Conservation (phyloP, 331 rosid genomes). For the Ulmus americana region DNA sequence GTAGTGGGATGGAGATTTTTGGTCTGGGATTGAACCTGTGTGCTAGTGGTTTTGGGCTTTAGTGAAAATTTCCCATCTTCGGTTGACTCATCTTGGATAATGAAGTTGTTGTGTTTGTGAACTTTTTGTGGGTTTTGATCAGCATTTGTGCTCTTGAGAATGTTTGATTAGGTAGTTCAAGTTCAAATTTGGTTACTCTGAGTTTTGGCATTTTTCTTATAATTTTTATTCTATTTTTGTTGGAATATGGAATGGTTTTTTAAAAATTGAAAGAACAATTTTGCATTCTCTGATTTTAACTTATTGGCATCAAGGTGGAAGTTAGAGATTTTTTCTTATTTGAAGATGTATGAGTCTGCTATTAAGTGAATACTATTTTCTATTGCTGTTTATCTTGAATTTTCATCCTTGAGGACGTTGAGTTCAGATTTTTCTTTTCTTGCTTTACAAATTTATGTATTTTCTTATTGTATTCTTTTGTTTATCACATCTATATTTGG, state of each 20-base stretch:
- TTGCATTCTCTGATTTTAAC: neutral
- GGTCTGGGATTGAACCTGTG: neutral
- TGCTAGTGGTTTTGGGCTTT: constrained; percentile 4
- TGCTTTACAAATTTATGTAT: no score
- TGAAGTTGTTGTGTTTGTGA: neutral
- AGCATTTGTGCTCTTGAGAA: neutral
- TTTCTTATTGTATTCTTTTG: no score
- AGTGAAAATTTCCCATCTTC: constrained; percentile 18
- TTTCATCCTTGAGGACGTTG: neutral
- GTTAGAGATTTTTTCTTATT: neutral
- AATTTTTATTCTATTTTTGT: neutral
- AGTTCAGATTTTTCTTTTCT: no score
- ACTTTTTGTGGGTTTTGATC: neutral
- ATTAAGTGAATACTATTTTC: constrained; percentile 3
- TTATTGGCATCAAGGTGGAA: neutral
- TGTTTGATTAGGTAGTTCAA: neutral
- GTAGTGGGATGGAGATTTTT: constrained; percentile 10
- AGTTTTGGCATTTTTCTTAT: neutral
- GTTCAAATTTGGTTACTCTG: constrained; percentile 12
- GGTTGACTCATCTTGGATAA: constrained; percentile 11
- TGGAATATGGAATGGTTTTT: neutral
- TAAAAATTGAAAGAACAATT: neutral
- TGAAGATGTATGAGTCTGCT: neutral
- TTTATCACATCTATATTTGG: no score
- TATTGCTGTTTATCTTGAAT: neutral